Evolutionary conservation across 2,329 filamentous ascomycete species (phyloP), one percentile per base, ranked within the genome.

Genomic region (Calonectria honghensis): DNA sequence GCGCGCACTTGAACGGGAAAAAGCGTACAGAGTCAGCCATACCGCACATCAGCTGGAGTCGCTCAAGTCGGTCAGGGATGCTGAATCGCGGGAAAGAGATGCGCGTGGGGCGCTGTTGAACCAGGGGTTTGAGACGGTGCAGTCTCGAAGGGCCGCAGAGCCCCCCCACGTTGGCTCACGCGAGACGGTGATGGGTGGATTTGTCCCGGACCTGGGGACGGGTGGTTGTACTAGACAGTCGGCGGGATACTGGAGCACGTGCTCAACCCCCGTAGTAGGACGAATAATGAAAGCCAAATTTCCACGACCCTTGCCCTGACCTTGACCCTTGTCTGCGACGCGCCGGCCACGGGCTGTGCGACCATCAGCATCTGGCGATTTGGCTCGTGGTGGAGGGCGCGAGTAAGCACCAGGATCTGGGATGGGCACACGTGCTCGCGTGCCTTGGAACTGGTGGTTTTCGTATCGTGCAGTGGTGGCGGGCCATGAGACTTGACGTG

Each of bases 111-210:
- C 76, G 72, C 7, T 73, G 74, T 66, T 63, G 67, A 70, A 72
- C 68, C 72, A 77, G 76, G 79, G 77, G 75, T 68, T 45, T 45
- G 64, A 52, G 31, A 35, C 37, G 20, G 18, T 73, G 64, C 68
- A 69, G 68, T 70, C 75, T 64, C 66, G 75, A 74, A 79, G 76
- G 74, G 68, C 76, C 70, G 63, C 64, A 67, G 76, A 68, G 68
- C 61, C 41, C 77, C 75, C 75, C 79, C 79, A 81, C 79, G 79
- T 81, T 81, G 79, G 75, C 77, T 73, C 77, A 78, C 41, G 52
- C 73, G 67, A 52, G 78, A 74, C 71, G 74, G 72, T 81, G 79
- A 81, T 81, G 79, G 79, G 79, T 80, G 79, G 79, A 67, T 76
- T 77, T 81, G 71, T 50, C 54, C 66, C 59, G 57, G 59, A 73